Evolutionary conservation across 1,139 yeast species (phyloP).

Genomic region (Sugiyamaella grinbergsii): DNA sequence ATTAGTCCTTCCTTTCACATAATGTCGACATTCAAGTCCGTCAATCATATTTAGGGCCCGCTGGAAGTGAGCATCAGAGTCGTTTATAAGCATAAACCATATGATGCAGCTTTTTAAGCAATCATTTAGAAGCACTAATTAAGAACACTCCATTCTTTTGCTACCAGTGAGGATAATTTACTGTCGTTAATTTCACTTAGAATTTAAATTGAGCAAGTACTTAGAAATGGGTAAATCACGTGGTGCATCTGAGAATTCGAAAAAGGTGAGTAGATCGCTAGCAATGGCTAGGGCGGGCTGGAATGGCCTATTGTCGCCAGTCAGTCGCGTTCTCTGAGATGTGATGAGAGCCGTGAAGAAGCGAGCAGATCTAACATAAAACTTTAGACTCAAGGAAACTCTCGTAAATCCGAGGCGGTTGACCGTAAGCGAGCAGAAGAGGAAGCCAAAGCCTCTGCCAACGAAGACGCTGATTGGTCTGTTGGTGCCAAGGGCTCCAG

Average conservation of each 20-base stretch:
- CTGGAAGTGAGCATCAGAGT: not conserved
- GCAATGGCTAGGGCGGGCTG: too few relatives aligned
- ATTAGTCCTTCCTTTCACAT: too few relatives aligned
- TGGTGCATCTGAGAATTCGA: slow-evolving; percentile 56
- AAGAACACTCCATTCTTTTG: not conserved
- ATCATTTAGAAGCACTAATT: too few relatives aligned
- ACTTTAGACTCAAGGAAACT: slow-evolving; percentile 68
- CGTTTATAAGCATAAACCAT: slow-evolving; percentile 2
- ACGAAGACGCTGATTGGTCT: slow-evolving; percentile 68
- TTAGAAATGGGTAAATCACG: slow-evolving; percentile 57
- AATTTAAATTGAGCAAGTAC: not conserved
- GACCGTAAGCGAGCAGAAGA: slow-evolving; percentile 61
- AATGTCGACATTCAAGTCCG: too few relatives aligned
- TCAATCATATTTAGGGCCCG: too few relatives aligned
- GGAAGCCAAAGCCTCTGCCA: slow-evolving; percentile 51
- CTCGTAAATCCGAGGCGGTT: slow-evolving; percentile 69
- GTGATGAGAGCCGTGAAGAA: too few relatives aligned
- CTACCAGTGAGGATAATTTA: not conserved
- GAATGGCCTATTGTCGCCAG: too few relatives aligned
- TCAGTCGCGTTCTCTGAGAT: too few relatives aligned
- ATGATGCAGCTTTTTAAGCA: not conserved
- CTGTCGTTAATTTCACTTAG: not conserved
- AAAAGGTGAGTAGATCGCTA: slow-evolving; percentile 47
- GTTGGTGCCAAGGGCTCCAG: slow-evolving; percentile 71
- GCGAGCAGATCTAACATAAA: too few relatives aligned